Evolutionary conservation across 2,329 filamentous ascomycete species (phyloP), one percentile per base, ranked within the genome.

Genomic region (Blumeria graminis): DNA sequence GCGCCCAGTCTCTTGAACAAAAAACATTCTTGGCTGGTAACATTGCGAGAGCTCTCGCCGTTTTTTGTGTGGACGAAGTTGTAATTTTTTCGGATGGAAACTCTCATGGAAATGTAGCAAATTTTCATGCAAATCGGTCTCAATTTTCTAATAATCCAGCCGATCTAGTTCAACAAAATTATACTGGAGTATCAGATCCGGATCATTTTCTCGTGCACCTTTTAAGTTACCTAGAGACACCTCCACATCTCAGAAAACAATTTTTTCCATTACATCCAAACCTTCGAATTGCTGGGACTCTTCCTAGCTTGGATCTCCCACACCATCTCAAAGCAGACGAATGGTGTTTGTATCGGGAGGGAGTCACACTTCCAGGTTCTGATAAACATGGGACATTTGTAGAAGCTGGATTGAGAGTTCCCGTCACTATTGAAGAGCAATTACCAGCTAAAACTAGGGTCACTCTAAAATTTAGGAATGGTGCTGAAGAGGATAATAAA

Each of bases 21-120:
- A 82, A 86, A 65, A 86, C 82, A 38, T 74, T 76, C 52, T 73
- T 84, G 52, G 82, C 81, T 1, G 84, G 83, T 7, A 81, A 83
- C 60, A 81, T 94, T 56, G 86, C 86, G 6, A 84, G 87, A 56
- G 85, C 86, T 36, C 76, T 87, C 55, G 83, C 85, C 59, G 82
- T 93, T 60, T 93, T 92, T 69, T 82, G 78, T 64, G 76, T 94
- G 61, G 87, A 94, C 66, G 87, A 94, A 69, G 75, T 93, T 34
- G 74, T 94, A 55, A 71, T 94, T 56, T 94, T 84, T 67, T 80
- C 90, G 65, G 87, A 93, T 68, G 75, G 74, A n/a, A 70, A 74
- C 56, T 46, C 60, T 38, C 60, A 67, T 57, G 13, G 60, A 61
- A 54, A 61, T 53, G 57, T 60, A 16, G 52, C 61, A n/a, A 61